phyloP scores from a whole-genome alignment of 176 grass and related monocot genomes.

The Metroxylon sagu region DNA sequence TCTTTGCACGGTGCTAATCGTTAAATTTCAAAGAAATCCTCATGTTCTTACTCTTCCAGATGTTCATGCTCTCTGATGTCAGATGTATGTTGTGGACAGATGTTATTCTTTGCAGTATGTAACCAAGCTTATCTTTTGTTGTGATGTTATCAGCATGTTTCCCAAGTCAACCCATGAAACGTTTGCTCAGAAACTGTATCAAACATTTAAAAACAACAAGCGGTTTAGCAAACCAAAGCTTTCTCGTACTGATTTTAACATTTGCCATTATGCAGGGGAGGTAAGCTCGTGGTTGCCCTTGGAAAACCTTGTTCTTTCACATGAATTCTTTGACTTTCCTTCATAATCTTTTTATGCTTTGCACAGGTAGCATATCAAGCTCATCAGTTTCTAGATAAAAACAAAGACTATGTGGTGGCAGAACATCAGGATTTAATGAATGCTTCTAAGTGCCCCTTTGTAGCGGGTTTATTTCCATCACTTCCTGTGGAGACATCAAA shows the following conservation, averaged over 20 bases:
- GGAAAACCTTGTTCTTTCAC: conserved; percentile 16
- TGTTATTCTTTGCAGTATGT: background rate
- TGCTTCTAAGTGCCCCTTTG: conserved; percentile 75
- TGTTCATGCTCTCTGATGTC: too few relatives aligned
- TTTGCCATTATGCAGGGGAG: conserved; percentile 95
- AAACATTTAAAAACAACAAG: conserved; percentile 85
- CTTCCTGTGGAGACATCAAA: conserved; percentile 89
- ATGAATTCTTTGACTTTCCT: background rate
- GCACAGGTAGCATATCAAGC: conserved; percentile 84
- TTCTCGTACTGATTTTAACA: conserved; percentile 89
- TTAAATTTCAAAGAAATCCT: background rate
- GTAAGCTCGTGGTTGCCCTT: conserved; percentile 37
- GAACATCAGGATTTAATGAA: conserved; percentile 93
- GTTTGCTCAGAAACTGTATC: conserved; percentile 95
- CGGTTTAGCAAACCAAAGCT: conserved; percentile 91
- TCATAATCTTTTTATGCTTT: conserved; percentile 11
- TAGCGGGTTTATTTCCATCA: conserved; percentile 76
- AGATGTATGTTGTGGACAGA: background rate
- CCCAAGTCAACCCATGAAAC: conserved; percentile 98
- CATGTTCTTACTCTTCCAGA: background rate
- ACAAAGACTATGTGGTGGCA: conserved; percentile 99
- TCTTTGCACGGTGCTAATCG: background rate
- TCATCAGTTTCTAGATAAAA: conserved; percentile 89
- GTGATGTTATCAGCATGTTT: conserved; percentile 67
- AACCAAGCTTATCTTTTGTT: conserved; percentile 1